Conservation (phyloP, 257 asterid genomes). For the Catharanthus roseus region DNA sequence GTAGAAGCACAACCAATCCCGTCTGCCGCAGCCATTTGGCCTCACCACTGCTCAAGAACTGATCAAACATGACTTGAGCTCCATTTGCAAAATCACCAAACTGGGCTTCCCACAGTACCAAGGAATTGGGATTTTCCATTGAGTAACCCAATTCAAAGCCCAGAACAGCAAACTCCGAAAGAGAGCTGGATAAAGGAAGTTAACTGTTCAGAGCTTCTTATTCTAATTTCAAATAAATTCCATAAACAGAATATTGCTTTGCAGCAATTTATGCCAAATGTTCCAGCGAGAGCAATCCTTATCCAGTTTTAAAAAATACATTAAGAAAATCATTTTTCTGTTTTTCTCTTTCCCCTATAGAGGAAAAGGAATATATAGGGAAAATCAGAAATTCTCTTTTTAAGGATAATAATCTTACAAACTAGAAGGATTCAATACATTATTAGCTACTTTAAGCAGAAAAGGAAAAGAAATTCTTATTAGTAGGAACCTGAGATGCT, state of each 20-base stretch:
- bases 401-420: too few relatives aligned
- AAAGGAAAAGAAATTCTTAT: too few relatives aligned
- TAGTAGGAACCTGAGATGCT: too few relatives aligned
- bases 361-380: not conserved
- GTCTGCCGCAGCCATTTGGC: constrained; percentile 96
- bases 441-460: too few relatives aligned
- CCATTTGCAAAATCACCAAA: constrained; percentile 93
- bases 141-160: constrained; percentile 96
- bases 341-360: constrained; percentile 1
- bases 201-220: not conserved
- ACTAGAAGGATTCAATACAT: too few relatives aligned
- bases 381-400: too few relatives aligned
- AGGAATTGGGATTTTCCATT: constrained; percentile 92
- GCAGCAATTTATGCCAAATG: not conserved
- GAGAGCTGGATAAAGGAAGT: constrained; percentile 54
- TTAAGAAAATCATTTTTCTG: not conserved
- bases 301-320: not conserved
- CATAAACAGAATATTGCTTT: not conserved
- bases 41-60: constrained; percentile 92
- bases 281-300: not conserved
- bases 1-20: constrained; percentile 79
- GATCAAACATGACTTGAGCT: constrained; percentile 94
- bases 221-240: not conserved
- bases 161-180: constrained; percentile 87
- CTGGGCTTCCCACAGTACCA: constrained; percentile 97